Conservation (phyloP, 306 rosid genomes). For the Prunus mongolica region DNA sequence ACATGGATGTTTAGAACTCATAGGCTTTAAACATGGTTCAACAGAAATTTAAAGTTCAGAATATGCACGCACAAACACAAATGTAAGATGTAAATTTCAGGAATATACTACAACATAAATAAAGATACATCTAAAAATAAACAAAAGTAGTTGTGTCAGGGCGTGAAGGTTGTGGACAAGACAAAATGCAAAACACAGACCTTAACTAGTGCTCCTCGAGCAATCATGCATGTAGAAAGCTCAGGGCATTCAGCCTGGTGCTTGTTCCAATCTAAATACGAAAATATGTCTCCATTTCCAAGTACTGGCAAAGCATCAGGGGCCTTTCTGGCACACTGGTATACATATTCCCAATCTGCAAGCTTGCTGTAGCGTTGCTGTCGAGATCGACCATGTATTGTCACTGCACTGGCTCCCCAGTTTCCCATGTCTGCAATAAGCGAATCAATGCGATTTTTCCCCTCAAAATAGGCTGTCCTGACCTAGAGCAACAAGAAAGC, state of each 20-base stretch:
- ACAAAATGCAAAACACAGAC: constrained; percentile 36
- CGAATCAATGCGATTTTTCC: constrained; percentile 83
- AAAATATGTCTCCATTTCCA: constrained; percentile 85
- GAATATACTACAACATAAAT: background rate
- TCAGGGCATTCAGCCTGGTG: constrained; percentile 68
- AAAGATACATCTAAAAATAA: background rate
- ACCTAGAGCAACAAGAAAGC: constrained; percentile 48
- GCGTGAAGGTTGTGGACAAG: background rate
- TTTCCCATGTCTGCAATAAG: constrained; percentile 64
- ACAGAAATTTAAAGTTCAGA: background rate
- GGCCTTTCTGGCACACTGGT: constrained; percentile 67
- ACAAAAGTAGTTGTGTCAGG: background rate
- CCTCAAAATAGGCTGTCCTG: constrained; percentile 85
- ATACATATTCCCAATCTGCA: constrained; percentile 86
- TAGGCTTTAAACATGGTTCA: background rate
- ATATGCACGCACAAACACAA: background rate
- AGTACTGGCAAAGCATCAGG: constrained; percentile 62
- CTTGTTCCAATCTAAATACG: constrained; percentile 75
- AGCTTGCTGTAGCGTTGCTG: constrained; percentile 99
- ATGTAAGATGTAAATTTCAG: background rate
- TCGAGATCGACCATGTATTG: constrained; percentile 92
- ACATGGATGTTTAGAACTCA: constrained; percentile 14
- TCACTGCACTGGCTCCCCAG: constrained; percentile 89
- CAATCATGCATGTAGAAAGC: constrained; percentile 83
- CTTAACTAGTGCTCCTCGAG: constrained; percentile 86